Conservation (phyloP, 1,284 basidiomycete species). For the Austroboletus niveus region DNA sequence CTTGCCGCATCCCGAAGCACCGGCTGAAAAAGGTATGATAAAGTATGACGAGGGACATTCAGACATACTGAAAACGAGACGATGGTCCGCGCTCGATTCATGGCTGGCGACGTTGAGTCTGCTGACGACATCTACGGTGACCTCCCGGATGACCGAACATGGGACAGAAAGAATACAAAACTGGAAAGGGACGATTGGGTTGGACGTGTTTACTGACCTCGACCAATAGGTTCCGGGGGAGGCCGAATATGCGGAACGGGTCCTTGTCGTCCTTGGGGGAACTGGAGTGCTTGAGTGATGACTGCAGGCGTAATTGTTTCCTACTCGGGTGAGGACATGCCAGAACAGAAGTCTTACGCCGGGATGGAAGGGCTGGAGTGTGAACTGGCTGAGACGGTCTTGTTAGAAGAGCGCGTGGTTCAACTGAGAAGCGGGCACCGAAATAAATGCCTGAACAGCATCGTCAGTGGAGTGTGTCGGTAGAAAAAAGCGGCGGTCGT, state of each 20-base stretch:
- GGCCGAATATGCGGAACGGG: slow-evolving; percentile 57
- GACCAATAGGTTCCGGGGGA: slow-evolving; percentile 61
- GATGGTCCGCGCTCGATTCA: slow-evolving; percentile 41
- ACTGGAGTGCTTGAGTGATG: too few species aligned
- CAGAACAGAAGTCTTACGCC: slow-evolving; percentile 8
- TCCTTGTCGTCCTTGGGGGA: slow-evolving; percentile 42
- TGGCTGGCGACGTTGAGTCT: slow-evolving; percentile 48
- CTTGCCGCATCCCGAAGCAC: slow-evolving; percentile 82
- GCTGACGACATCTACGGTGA: slow-evolving; percentile 55
- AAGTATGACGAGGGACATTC: background rate
- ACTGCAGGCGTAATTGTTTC: too few species aligned
- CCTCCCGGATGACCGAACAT: slow-evolving; percentile 64
- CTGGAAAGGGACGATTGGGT: slow-evolving; percentile 39
- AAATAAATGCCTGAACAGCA: slow-evolving; percentile 27
- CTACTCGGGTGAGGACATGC: slow-evolving; percentile 4
- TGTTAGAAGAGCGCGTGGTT: slow-evolving; percentile 57
- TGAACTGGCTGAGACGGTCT: slow-evolving; percentile 52
- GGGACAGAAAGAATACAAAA: too few species aligned
- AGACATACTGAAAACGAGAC: slow-evolving; percentile 61
- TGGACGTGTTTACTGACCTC: slow-evolving; percentile 49
- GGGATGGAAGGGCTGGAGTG: slow-evolving; percentile 43
- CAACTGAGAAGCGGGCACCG: slow-evolving; percentile 38
- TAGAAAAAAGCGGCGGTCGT: background rate
- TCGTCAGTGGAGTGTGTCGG: too few species aligned
- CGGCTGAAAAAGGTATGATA: slow-evolving; percentile 59